Evolutionary conservation across 2,329 filamentous ascomycete genomes (phyloP).

Genomic region (Penicillium sp.): DNA sequence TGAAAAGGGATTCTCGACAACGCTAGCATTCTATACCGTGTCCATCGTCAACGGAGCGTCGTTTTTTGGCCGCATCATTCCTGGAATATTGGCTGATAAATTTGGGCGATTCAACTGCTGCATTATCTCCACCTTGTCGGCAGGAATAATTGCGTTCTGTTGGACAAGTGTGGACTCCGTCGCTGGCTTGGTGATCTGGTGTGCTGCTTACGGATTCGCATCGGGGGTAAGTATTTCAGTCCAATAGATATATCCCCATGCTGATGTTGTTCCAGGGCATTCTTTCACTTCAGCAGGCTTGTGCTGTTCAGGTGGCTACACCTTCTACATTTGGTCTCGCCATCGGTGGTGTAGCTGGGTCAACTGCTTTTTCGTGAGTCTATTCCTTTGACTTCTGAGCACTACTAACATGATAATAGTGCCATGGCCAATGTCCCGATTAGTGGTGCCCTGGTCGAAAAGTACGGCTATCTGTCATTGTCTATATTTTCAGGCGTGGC

Average conservation of each 20-base stretch:
- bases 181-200: constrained; percentile 48
- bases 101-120: constrained; percentile 36
- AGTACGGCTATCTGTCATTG: constrained; percentile 44
- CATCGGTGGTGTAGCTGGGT: constrained; percentile 45
- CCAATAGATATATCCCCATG: neutral
- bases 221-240: constrained; percentile 39
- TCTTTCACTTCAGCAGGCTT: constrained; percentile 49
- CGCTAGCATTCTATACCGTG: constrained; percentile 40
- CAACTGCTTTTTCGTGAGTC: constrained; percentile 46
- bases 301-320: constrained; percentile 45
- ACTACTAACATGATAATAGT: constrained; percentile 19
- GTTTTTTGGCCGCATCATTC: constrained; percentile 39
- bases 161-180: constrained; percentile 46
- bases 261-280: constrained; percentile 38
- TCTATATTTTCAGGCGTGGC: constrained; percentile 41
- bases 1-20: constrained; percentile 27
- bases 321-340: constrained; percentile 43
- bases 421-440: constrained; percentile 46
- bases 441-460: constrained; percentile 40
- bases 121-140: constrained; percentile 29
- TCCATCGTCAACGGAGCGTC: constrained; percentile 41
- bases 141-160: constrained; percentile 46
- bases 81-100: constrained; percentile 38
- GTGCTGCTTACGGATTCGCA: constrained; percentile 48
- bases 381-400: neutral